Evolutionary conservation across 164 flowering plant genomes (phyloP).

Genomic region (Magnolia officinalis): DNA sequence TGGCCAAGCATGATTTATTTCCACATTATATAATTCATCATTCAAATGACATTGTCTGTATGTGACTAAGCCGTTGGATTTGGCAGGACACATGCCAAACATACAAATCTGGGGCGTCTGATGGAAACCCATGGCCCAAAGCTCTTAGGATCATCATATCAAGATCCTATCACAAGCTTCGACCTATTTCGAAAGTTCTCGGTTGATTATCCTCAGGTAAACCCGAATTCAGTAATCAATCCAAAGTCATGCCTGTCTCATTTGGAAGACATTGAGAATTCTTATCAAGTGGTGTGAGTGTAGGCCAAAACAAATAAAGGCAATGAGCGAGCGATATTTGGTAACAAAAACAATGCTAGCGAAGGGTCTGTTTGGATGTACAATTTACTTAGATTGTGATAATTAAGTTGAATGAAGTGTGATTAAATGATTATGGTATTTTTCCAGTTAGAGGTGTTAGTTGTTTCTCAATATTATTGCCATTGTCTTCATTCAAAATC

Average conservation of each 20-base stretch:
- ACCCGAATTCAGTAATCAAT: background rate
- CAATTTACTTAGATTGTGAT: too few species aligned
- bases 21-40: background rate
- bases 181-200: slow-evolving; percentile 61
- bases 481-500: too few species aligned
- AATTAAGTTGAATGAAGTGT: too few species aligned
- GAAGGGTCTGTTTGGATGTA: too few species aligned
- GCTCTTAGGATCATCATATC: slow-evolving; percentile 61
- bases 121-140: slow-evolving; percentile 72
- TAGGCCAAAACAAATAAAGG: background rate
- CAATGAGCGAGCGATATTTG: too few species aligned
- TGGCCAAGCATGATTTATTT: too few species aligned
- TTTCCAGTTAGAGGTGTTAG: slow-evolving; percentile 3
- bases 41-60: background rate
- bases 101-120: slow-evolving; percentile 63
- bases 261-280: too few species aligned
- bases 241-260: background rate
- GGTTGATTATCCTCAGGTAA: slow-evolving; percentile 73
- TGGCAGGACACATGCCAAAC: slow-evolving; percentile 47
- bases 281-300: too few species aligned
- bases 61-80: background rate
- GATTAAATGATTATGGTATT: too few species aligned
- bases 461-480: too few species aligned
- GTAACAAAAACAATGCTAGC: too few species aligned
- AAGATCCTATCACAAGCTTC: slow-evolving; percentile 81